A percentile compares a stretch with the other conserved stretches of the same genome.
These are phyloP conservation scores for Oryza glaberrima DNA, from an alignment of 176 grass and related monocot species.

Conservation along the genomic window DNA sequence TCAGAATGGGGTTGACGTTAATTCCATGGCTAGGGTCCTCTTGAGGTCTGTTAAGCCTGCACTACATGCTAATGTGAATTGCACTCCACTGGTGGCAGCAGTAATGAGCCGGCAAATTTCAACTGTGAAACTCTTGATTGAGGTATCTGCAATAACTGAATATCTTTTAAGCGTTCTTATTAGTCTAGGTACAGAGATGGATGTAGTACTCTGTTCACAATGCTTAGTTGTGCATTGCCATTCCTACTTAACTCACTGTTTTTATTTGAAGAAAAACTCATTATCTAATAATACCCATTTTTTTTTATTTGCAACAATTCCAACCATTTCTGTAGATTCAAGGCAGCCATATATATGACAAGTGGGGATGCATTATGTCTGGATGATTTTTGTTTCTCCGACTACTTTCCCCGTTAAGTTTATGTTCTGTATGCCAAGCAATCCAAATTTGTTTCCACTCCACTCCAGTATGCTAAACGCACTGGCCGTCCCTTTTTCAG, in stretches of 20 bases:
- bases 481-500: neutral
- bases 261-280: neutral
- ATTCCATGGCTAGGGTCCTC: constrained; percentile 60
- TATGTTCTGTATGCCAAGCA: too few species aligned
- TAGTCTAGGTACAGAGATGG: neutral
- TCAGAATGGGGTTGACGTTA: constrained; percentile 61
- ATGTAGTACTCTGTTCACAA: neutral
- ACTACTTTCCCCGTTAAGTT: too few species aligned
- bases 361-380: neutral
- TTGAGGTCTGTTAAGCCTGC: constrained; percentile 60
- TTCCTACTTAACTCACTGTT: neutral
- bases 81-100: constrained; percentile 64
- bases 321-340: too few species aligned
- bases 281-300: neutral
- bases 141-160: constrained; percentile 40
- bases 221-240: neutral
- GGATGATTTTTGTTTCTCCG: too few species aligned
- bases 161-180: neutral
- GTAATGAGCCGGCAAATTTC: constrained; percentile 63
- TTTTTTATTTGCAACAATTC: too few species aligned
- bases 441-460: neutral
- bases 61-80: constrained; percentile 67
- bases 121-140: constrained; percentile 60
- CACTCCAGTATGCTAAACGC: neutral
- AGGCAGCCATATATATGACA: too few species aligned